Evolutionary conservation across 108 stramenopile species (phyloP).

Genomic region (Phaeodactylum tricornutum): DNA sequence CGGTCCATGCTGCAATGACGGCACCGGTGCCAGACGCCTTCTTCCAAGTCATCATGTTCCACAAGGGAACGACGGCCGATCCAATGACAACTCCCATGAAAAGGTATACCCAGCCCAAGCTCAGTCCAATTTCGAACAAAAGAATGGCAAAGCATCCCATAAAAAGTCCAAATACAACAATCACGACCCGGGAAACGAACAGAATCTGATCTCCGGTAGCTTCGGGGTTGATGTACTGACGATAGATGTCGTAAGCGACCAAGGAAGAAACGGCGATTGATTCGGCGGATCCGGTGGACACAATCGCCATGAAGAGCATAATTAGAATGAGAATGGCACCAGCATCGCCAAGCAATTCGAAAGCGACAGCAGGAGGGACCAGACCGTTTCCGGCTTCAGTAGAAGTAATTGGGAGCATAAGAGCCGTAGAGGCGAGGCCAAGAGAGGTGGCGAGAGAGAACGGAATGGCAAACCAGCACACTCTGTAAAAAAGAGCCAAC

Average conservation of each 20-base stretch:
- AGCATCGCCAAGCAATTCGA: slow-evolving; percentile 61
- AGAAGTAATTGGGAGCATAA: slow-evolving; percentile 79
- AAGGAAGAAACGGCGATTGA: slow-evolving; percentile 87
- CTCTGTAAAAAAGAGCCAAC: slow-evolving; percentile 8
- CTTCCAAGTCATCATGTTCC: slow-evolving; percentile 81
- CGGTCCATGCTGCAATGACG: slow-evolving; percentile 71
- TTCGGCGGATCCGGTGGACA: slow-evolving; percentile 87
- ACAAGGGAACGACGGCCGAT: slow-evolving; percentile 83
- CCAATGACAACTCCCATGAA: slow-evolving; percentile 92
- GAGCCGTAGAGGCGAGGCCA: slow-evolving; percentile 76
- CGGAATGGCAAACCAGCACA: slow-evolving; percentile 89
- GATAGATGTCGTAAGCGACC: slow-evolving; percentile 88
- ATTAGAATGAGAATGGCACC: slow-evolving; percentile 69
- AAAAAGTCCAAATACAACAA: slow-evolving; percentile 73
- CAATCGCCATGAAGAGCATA: slow-evolving; percentile 96
- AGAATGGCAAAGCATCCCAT: slow-evolving; percentile 67
- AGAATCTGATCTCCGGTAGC: slow-evolving; percentile 85
- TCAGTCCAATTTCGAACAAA: slow-evolving; percentile 32
- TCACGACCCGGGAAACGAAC: slow-evolving; percentile 57
- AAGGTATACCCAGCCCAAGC: slow-evolving; percentile 90
- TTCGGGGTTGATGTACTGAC: slow-evolving; percentile 82
- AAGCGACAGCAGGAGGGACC: slow-evolving; percentile 89
- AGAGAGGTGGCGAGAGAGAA: slow-evolving; percentile 89
- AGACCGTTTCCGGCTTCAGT: slow-evolving; percentile 79
- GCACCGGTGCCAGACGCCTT: slow-evolving; percentile 83